Evolutionary conservation across 306 rosid genomes (phyloP), one percentile per base, ranked within the genome.

Genomic region (Castanospermum australe): DNA sequence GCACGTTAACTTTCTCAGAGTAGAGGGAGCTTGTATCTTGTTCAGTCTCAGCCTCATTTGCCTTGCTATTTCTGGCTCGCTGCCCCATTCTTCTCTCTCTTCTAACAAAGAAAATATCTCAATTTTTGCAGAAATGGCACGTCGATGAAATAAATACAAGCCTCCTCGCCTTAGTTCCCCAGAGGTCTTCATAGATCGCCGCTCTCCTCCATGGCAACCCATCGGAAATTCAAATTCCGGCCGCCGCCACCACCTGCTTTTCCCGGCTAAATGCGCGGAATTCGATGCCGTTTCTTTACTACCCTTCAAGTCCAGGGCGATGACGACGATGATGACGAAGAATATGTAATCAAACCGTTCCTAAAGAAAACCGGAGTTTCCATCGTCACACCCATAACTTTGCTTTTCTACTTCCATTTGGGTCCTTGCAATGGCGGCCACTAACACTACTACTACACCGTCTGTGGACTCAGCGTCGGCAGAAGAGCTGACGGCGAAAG

Each of bases 401-500:
- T 38, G 2, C 7, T 36, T n/a, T 2, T 62, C 28, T 41, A 33
- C 21, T 41, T 56, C 24, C 51, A 17, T 44, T 14, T 36, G 45
- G 60, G 71, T 67, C 22, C 51, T 67, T 54, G 71, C 85, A 88
- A 94, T 92, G 98, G 93, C 97, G 83, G 89, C 90, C 7, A 80
- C 85, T 4, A 87, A 84, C 28, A 89, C 86, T 13, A 57, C 83
- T 1, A 81, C 87, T 1, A 79, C 88, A 21, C 79, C 81, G 33
- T 52, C 93, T 4, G 82, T 79, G 68, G 91, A 87, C 30, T 51
- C 88, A 0, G 69, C 44, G 22, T 81, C 90, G 0, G 85, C 88
- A 2, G 98, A 90, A 1, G 97, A 94, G 61, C 75, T 75, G 4
- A 32, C 97, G 5, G 97, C 93, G 8, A 92, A 92, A 82, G 83